Conservation (phyloP, 2,329 filamentous ascomycete genomes). For the Cladophialophora yegresii region DNA sequence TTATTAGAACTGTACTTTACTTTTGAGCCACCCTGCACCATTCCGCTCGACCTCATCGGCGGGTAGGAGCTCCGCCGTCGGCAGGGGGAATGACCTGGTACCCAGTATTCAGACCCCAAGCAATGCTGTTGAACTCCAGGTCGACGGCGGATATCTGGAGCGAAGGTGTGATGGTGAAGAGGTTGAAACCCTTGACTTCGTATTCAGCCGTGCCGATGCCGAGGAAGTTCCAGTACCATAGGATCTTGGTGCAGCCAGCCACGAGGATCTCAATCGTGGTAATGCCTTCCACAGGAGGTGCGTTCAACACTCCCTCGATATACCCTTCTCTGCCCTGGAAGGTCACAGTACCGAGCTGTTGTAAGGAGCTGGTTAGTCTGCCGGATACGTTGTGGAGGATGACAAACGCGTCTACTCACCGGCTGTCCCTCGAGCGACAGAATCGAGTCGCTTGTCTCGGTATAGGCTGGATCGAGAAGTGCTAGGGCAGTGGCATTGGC, state of each 20-base stretch:
- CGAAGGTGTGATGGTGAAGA: constrained; percentile 25
- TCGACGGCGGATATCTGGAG: constrained; percentile 22
- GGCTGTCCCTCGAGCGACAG: constrained; percentile 32
- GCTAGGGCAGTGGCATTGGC: constrained; percentile 34
- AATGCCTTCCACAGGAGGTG: constrained; percentile 27
- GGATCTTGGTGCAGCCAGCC: constrained; percentile 28
- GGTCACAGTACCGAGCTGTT: constrained; percentile 29
- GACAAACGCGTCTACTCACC: constrained; percentile 12
- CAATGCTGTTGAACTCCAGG: constrained; percentile 34
- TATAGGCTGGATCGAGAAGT: constrained; percentile 29
- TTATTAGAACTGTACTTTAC: background rate
- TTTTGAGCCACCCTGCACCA: background rate
- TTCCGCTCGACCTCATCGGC: constrained; percentile 1
- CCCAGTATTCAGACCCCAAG: constrained; percentile 32
- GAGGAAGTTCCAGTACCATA: constrained; percentile 33
- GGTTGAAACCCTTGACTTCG: constrained; percentile 33
- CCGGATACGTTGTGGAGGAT: background rate
- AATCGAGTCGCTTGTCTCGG: constrained; percentile 34
- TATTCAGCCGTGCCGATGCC: constrained; percentile 28
- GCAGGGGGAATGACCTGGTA: constrained; percentile 30
- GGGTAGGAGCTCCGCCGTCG: background rate
- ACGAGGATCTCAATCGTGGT: constrained; percentile 32
- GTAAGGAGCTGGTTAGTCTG: background rate
- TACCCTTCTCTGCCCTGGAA: constrained; percentile 30
- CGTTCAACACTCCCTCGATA: constrained; percentile 29